Base-by-base conservation (phyloP, 2,329 filamentous ascomycete genomes). In the Coniochaeta sp. region DNA sequence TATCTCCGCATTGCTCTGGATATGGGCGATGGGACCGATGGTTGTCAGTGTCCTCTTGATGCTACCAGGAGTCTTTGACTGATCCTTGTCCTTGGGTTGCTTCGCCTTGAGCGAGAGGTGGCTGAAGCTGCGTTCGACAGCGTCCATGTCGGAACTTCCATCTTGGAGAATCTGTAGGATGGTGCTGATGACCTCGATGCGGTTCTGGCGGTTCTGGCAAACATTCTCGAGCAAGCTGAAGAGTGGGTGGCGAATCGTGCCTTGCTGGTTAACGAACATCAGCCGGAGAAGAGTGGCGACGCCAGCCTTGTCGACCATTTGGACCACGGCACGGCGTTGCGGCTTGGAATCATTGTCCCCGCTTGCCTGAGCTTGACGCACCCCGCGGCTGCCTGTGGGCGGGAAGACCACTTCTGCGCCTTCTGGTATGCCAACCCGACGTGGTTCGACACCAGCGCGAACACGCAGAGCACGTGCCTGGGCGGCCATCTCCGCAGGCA, bases 231-330 rank as follows among this genome's bases (percentile, higher is more conserved):
- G 84, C 50, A 99, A 89, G 51, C 86, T 85, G 65, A 94, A 92
- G 50, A 99, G 77, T 54, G 90, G 88, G 55, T 79, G 83, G 58
- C 91, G 89, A 48, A 94, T 86, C 55, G 89, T 94, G 20, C 89
- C 89, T 57, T 92, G 89, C 58, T 96, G 89, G 47, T 89, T 87
- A 61, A 97, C 91, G 67, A 99, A 99, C 92, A 99, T 96, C 9
- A 99, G 79, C n/a, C 95, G 89, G 40, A 99, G 78, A 30, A 99
- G 75, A n/a, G 94, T 97, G 24, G 95, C 94, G 58, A 99, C 86
- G 24, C 95, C 94, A 46, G 91, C 81, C 70, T 96, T 96, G 68
- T 99, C 94, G 27, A 99, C 81, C 87, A 99, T 96, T 66, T 99
- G 94, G 22, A 96, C 88, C 53, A 95, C 87, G 20, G 89, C 85